Evolutionary conservation across 352 stramenopile genomes (phyloP), one percentile per base, ranked within the genome.

Genomic region (Phytophthora rubi): DNA sequence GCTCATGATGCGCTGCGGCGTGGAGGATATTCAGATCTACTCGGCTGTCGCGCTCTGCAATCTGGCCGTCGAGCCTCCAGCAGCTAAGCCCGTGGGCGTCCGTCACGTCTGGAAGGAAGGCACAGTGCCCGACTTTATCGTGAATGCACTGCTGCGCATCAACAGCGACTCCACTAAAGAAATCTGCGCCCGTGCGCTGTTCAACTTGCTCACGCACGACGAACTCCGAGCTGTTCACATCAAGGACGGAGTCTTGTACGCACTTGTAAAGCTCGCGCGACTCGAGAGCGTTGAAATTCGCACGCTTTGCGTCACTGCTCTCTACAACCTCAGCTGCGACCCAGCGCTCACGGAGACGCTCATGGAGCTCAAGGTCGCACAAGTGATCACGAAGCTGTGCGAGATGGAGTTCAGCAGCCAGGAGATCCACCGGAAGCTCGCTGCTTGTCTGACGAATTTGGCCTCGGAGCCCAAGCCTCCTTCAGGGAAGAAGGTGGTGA

Each of bases 111-210:
- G 88, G 88, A 92, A 91, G 54, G 88, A 95, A 81, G 88, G 88
- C 37, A 95, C 88, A 0, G 86, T 95, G 28, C 85, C 85, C 8
- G 89, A 97, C 72, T 96, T 97, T 45, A 95, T 97, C 53, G 90
- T 96, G 55, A 97, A 96, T 65, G 91, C 89, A 13, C 73, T 97
- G 32, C 68, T 97, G 39, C 88, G 90, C 10, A 95, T 95, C 73
- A 97, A 97, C 74, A 95, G 85, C 60, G 86, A 93, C 54, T 91
- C 86, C 10, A 96, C 89, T 30, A 97, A 97, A 60, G 90, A 95
- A 58, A 93, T 96, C 39, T 97, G 90, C 45, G 86, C 89, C 2
- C 77, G 88, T 13, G 86, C 83, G 33, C 77, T 97, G 21, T 97
- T 94, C 75, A 97, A 97, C 53, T 57, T 97, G 55, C 81, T 97